Evolutionary conservation across 73 alveolate genomes (phyloP).

Genomic region (Paramecium tetraurelia): DNA sequence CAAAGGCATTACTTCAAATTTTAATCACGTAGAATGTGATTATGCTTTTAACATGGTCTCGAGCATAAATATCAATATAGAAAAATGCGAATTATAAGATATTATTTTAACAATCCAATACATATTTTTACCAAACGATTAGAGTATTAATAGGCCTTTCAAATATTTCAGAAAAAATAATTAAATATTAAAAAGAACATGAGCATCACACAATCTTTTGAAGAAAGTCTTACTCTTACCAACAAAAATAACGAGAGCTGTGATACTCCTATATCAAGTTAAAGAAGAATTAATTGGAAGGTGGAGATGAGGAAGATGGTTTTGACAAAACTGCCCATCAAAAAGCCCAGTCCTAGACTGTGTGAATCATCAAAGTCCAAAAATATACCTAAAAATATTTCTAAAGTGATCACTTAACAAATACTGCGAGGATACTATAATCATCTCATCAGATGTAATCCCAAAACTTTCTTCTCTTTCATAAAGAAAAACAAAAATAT

Average conservation of each 20-base stretch:
- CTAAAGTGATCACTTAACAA: neutral
- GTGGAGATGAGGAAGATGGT: neutral
- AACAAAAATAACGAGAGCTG: neutral
- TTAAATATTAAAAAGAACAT: neutral
- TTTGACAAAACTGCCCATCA: slow-evolving; percentile 13
- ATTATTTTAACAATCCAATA: neutral
- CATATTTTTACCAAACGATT: neutral
- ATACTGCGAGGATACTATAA: neutral
- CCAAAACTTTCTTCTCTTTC: neutral
- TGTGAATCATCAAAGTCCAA: neutral
- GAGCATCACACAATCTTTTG: neutral
- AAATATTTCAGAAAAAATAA: neutral
- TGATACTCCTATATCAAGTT: neutral
- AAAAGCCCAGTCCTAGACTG: neutral
- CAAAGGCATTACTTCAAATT: neutral
- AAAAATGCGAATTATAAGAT: neutral
- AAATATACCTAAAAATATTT: neutral
- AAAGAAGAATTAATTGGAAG: neutral
- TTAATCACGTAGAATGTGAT: neutral
- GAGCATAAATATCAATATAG: neutral
- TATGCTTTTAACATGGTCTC: neutral
- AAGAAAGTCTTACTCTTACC: neutral
- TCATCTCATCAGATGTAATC: neutral
- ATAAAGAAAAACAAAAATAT: neutral
- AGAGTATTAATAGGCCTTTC: neutral